phyloP scores from a whole-genome alignment of 2,329 filamentous ascomycete genomes.

The Botrytis hyacinthi region DNA sequence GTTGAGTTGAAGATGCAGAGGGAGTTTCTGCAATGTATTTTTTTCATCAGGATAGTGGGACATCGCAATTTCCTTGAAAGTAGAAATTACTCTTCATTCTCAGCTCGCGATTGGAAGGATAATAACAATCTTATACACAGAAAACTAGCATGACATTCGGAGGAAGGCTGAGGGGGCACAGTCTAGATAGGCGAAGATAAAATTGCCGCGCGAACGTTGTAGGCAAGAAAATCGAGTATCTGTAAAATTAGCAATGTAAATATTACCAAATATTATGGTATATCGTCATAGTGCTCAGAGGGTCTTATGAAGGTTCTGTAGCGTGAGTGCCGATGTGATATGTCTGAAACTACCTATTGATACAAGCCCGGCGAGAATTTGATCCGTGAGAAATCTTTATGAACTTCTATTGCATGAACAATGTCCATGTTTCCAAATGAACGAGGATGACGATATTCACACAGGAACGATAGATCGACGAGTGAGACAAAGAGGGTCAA shows the following conservation, averaged over 20 bases:
- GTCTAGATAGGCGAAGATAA: background rate
- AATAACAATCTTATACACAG: background rate
- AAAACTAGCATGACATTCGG: background rate
- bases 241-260: background rate
- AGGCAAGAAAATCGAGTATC: background rate
- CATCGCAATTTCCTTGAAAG: background rate
- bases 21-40: background rate
- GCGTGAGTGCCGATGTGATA: background rate
- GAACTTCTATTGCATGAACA: background rate
- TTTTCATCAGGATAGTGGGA: background rate
- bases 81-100: background rate
- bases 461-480: background rate
- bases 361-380: background rate
- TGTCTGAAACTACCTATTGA: background rate
- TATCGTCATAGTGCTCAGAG: background rate
- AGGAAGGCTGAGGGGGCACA: background rate
- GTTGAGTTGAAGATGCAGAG: background rate
- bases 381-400: background rate
- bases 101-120: background rate
- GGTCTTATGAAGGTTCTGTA: background rate
- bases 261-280: background rate
- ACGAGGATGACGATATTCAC: background rate
- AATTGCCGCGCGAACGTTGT: background rate
- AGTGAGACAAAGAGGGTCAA: background rate
- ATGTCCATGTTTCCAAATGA: background rate